Base-by-base conservation (phyloP, 192 early-diverging fungal species). In the Glomus cerebriforme region DNA sequence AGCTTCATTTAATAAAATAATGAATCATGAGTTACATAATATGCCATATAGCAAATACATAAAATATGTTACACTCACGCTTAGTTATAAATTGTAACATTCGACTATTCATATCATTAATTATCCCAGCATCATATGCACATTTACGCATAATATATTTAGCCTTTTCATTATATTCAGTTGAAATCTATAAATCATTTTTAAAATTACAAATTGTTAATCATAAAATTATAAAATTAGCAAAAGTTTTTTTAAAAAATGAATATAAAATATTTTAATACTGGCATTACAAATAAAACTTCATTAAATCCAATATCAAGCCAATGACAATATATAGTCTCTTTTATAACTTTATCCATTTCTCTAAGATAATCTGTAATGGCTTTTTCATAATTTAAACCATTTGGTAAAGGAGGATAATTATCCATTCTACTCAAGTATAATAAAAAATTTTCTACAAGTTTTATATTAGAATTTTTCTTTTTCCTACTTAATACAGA, bases 71-170 rank as follows among this genome's bases (percentile, higher is more conserved):
- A 12, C 2, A 13, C 39, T 43, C 12, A 43, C 39, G 10, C 0
- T 43, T 43, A 43, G 39, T 43, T 43, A 43, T 43, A 43, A 43
- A 43, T 12, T 43, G 39, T 13, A 43, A 10, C 0, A 1, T 13
- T 10, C 9, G 1, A 43, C 39, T 43, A 12, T 43, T 0, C 10
- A 2, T 43, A 12, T 43, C 39, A 43, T 43, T 12, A 43, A 43
- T 87, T n/a, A 89, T 63, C 24, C 84, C 85, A 31, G 88, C 88
- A n/a, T 86, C 72, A 49, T 84, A 82, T 27, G 86, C 88, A 29
- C 86, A 84, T 37, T 86, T 83, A 31, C 88, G 78, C 86, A 89
- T 87, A 24, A 83, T 83, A 7, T 78, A 81, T 75, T 86, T 89
- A 31, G 86, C 85, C 7, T 49, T 22, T 3, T 71, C 31, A 71